Evolutionary conservation across 176 grass and related monocot genomes (phyloP).

Genomic region (Carex kokanica): DNA sequence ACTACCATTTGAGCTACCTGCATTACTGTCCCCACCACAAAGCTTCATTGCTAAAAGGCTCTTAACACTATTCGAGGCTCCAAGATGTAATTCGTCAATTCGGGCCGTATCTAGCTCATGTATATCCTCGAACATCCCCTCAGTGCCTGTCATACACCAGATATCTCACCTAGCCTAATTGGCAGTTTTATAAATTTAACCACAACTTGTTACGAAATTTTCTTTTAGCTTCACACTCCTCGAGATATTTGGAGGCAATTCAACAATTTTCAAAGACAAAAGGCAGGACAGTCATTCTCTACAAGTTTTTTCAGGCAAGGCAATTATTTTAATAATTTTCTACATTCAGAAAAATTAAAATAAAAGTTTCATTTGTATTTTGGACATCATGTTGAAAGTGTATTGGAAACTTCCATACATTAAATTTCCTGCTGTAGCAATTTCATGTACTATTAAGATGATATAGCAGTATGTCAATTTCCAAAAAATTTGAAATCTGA

Average conservation of each 20-base stretch:
- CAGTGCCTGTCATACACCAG: slow-evolving; percentile 22
- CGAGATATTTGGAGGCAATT: slow-evolving; percentile 5
- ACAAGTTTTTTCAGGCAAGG: neutral
- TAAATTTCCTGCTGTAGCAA: neutral
- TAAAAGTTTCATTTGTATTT: neutral
- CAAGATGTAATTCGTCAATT: slow-evolving; percentile 25
- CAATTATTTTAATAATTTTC: neutral
- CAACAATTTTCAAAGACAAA: neutral
- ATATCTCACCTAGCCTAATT: slow-evolving; percentile 19
- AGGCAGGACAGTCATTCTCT: neutral
- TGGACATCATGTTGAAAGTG: neutral
- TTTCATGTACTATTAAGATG: neutral
- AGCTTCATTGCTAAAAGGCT: slow-evolving; percentile 33
- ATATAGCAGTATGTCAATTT: neutral
- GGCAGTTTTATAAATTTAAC: neutral
- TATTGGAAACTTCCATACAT: neutral
- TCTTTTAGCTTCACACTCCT: slow-evolving; percentile 10
- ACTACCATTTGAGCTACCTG: slow-evolving; percentile 15
- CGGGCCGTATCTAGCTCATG: slow-evolving; percentile 42
- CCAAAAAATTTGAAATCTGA: neutral
- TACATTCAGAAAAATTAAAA: neutral
- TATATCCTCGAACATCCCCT: slow-evolving; percentile 42
- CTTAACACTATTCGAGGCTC: slow-evolving; percentile 26
- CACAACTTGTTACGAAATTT: neutral
- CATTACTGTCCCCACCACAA: neutral